phyloP scores from a whole-genome alignment of 805 yeast genomes.

The Soucietia sequanensis region DNA sequence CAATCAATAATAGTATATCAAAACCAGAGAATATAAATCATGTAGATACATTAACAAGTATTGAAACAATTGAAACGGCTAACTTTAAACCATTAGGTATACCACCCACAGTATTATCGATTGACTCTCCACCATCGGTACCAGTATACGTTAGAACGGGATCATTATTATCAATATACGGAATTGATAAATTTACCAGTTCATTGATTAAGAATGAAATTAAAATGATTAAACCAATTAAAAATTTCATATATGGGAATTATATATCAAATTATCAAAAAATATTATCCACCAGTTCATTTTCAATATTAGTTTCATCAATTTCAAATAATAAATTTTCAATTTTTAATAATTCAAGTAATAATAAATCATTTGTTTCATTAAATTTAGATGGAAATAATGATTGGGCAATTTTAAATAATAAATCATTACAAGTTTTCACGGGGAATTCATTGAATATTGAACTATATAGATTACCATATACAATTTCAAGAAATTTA shows the following conservation, averaged over 20 bases:
- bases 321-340: slow-evolving; percentile 17
- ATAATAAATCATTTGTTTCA: slow-evolving; percentile 41
- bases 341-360: slow-evolving; percentile 12
- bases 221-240: slow-evolving; percentile 37
- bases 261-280: slow-evolving; percentile 46
- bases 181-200: slow-evolving; percentile 16
- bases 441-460: slow-evolving; percentile 52
- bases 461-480: slow-evolving; percentile 38
- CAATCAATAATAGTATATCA: slow-evolving; percentile 6
- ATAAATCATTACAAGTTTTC: slow-evolving; percentile 48
- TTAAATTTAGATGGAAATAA: slow-evolving; percentile 54
- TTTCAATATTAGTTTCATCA: slow-evolving; percentile 44
- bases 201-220: slow-evolving; percentile 21
- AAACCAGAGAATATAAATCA: slow-evolving; percentile 9
- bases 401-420: slow-evolving; percentile 61
- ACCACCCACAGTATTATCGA: slow-evolving; percentile 47
- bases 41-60: slow-evolving; percentile 13
- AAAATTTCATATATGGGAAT: slow-evolving; percentile 44
- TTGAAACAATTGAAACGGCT: slow-evolving; percentile 19
- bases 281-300: slow-evolving; percentile 47
- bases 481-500: slow-evolving; percentile 31
- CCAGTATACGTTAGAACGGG: slow-evolving; percentile 51
- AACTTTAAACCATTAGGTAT: slow-evolving; percentile 45
- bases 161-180: slow-evolving; percentile 49
- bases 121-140: slow-evolving; percentile 58